Conservation (phyloP, 495 filamentous ascomycete species). For the Podospora australis region DNA sequence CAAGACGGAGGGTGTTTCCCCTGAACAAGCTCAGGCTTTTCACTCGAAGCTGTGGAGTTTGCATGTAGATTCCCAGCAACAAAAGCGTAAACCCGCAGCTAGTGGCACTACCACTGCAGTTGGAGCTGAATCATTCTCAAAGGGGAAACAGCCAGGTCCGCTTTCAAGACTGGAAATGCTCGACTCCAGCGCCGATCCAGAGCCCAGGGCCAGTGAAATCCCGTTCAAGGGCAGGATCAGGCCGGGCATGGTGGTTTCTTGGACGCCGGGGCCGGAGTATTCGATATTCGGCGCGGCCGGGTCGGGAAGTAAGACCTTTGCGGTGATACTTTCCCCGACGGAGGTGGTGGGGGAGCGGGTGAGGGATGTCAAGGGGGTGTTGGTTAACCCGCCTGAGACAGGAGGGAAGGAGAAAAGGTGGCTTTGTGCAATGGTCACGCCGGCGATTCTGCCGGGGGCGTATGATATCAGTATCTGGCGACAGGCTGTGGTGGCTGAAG, state of each 20-base stretch:
- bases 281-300: not conserved
- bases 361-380: conserved; percentile 9
- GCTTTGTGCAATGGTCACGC: conserved; percentile 24
- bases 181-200: conserved; percentile 13
- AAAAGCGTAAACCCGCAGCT: not conserved
- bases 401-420: conserved; percentile 9
- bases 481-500: conserved; percentile 23
- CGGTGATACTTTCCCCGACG: conserved; percentile 14
- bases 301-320: conserved; percentile 1
- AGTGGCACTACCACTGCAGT: not conserved
- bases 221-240: conserved; percentile 28
- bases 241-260: conserved; percentile 29
- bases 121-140: not conserved
- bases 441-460: conserved; percentile 23
- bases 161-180: conserved; percentile 4
- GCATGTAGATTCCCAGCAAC: conserved; percentile 29
- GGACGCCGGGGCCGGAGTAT: not conserved
- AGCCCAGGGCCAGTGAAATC: conserved; percentile 1
- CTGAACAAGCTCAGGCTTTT: conserved; percentile 28
- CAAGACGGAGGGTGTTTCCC: conserved; percentile 13
- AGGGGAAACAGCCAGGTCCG: not conserved
- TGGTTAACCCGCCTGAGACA: conserved; percentile 7
- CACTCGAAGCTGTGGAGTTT: conserved; percentile 28
- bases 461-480: conserved; percentile 29
- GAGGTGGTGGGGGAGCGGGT: conserved; percentile 10